Conservation (phyloP, 1,284 basidiomycete species). For the Sanghuangporus weigelae region DNA sequence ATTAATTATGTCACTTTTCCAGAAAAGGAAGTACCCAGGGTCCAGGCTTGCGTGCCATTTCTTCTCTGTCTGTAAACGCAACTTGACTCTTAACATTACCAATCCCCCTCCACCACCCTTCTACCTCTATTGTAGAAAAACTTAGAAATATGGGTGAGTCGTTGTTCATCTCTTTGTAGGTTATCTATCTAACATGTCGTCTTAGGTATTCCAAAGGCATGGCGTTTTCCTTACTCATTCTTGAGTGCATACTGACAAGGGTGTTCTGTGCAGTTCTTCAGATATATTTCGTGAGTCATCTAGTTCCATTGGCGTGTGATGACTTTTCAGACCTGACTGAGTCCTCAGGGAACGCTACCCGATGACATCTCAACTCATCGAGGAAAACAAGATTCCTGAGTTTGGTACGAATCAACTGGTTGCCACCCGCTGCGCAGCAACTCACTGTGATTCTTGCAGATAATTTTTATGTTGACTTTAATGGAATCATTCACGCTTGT, state of each 20-base stretch:
- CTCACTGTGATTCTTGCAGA: conserved; percentile 38
- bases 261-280: conserved; percentile 56
- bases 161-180: background rate
- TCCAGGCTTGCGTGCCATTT: too few species aligned
- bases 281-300: conserved; percentile 71
- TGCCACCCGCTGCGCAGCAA: background rate
- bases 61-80: background rate
- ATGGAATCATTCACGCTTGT: conserved; percentile 99
- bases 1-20: too few species aligned
- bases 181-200: background rate
- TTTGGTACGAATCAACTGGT: conserved; percentile 48
- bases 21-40: too few species aligned
- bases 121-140: background rate
- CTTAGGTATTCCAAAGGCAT: conserved; percentile 25
- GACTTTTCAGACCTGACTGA: conserved; percentile 14
- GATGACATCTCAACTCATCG: conserved; percentile 94
- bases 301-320: background rate
- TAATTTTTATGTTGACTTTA: conserved; percentile 93
- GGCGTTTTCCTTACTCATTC: conserved; percentile 3
- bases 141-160: background rate
- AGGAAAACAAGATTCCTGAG: conserved; percentile 97
- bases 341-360: conserved; percentile 87
- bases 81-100: background rate
- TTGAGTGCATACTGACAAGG: conserved; percentile 2
- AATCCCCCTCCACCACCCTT: background rate